Evolutionary conservation across 1,284 basidiomycete species (phyloP).

Genomic region (Pseudozyma pruni): DNA sequence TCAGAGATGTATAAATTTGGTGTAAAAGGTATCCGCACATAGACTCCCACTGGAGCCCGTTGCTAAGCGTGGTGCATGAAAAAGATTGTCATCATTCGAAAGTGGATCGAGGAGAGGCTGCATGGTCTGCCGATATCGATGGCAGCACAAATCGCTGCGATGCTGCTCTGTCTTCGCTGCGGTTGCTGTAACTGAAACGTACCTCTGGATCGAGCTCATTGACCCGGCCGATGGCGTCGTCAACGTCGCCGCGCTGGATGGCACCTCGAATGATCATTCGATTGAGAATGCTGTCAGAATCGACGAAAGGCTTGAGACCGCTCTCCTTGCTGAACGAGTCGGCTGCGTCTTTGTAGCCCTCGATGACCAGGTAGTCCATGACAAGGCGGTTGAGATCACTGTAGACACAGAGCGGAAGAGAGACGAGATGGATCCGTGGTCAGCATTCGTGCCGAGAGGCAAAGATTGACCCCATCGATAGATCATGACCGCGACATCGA

Average conservation of each 20-base stretch:
- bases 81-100: constrained; percentile 70
- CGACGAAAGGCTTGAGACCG: constrained; percentile 77
- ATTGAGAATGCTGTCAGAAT: constrained; percentile 90
- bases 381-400: constrained; percentile 95
- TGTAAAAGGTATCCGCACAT: constrained; percentile 52
- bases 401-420: constrained; percentile 4
- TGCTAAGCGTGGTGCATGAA: constrained; percentile 99
- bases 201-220: constrained; percentile 98
- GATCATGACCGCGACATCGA: too few species aligned
- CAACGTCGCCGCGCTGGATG: constrained; percentile 90
- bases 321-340: constrained; percentile 92
- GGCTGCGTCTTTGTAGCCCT: constrained; percentile 95
- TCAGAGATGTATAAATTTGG: constrained; percentile 41
- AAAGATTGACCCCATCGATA: too few species aligned
- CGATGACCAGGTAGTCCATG: constrained; percentile 97
- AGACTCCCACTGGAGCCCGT: constrained; percentile 54
- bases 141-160: too few species aligned
- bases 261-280: constrained; percentile 93
- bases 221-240: constrained; percentile 89
- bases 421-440: constrained; percentile 2
- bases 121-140: neutral
- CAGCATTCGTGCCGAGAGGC: neutral
- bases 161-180: constrained; percentile 8
- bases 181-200: constrained; percentile 67
- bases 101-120: neutral